These are phyloP conservation scores for Rasamsonia emersonii DNA, from an alignment of 2,329 filamentous ascomycete species.

Conservation along the genomic window DNA sequence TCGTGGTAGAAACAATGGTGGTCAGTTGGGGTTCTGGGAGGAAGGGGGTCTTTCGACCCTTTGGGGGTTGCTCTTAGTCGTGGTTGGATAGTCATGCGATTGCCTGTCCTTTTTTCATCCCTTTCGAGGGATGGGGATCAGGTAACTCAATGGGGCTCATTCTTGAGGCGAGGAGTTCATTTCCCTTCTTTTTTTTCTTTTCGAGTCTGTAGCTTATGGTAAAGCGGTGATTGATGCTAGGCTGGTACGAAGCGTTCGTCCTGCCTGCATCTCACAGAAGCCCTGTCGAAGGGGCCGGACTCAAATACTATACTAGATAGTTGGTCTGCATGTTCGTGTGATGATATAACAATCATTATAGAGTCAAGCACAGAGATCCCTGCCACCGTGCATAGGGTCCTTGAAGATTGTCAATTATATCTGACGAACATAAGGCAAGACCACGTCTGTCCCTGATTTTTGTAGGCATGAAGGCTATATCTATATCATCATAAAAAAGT, in stretches of 20 bases:
- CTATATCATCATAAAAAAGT: too few relatives aligned
- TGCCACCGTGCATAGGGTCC: conserved; percentile 31
- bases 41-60: conserved; percentile 28
- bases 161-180: conserved; percentile 91
- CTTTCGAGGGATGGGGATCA: conserved; percentile 21
- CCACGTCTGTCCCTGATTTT: too few relatives aligned
- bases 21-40: conserved; percentile 20
- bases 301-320: conserved; percentile 22
- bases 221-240: conserved; percentile 42
- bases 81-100: conserved; percentile 98
- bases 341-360: conserved; percentile 83
- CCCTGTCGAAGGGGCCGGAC: conserved; percentile 63
- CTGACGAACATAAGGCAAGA: conserved; percentile 42
- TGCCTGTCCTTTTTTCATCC: conserved; percentile 47
- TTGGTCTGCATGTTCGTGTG: conserved; percentile 60
- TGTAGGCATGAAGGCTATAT: too few relatives aligned
- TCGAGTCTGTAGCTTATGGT: conserved; percentile 47
- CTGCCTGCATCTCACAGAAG: conserved; percentile 40
- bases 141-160: conserved; percentile 99
- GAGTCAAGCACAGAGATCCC: conserved; percentile 95
- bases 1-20: conserved; percentile 29
- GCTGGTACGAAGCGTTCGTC: not conserved
- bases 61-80: conserved; percentile 69
- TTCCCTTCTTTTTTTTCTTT: conserved; percentile 25
- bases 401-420: conserved; percentile 43